phyloP scores from a whole-genome alignment of 1,139 yeast genomes.

The Kazachstania sp. region DNA sequence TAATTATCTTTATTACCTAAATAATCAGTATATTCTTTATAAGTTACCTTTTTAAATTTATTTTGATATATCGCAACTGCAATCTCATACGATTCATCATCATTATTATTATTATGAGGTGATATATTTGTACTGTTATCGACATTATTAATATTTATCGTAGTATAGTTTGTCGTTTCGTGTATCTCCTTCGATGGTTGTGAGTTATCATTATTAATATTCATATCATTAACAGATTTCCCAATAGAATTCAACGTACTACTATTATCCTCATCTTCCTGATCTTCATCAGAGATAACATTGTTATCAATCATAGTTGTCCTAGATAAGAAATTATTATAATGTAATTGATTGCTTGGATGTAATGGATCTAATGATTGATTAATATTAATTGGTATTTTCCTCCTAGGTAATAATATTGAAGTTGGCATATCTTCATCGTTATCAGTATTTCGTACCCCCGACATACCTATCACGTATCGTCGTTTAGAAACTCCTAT shows the following conservation, averaged over 20 bases:
- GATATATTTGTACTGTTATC: not conserved
- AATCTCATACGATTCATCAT: not conserved
- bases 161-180: no score
- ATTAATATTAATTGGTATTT: not conserved
- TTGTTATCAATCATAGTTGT: not conserved
- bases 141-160: not conserved
- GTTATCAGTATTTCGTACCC: not conserved
- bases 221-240: not conserved
- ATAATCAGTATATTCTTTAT: constrained; percentile 32
- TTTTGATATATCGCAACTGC: constrained; percentile 31
- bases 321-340: not conserved
- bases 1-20: constrained; percentile 28
- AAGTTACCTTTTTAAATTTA: constrained; percentile 21
- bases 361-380: constrained; percentile 1
- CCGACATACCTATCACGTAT: no score
- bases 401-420: not conserved
- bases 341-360: not conserved
- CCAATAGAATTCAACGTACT: not conserved
- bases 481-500: no score
- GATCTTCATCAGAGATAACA: no score
- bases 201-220: not conserved
- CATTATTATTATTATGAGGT: not conserved
- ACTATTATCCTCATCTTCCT: not conserved
- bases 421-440: not conserved
- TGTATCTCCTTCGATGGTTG: not conserved